Percentiles rank a stretch among this genome's conserved stretches.
These are phyloP conservation scores for Graphiopsis chlorocephala DNA, from an alignment of 2,329 filamentous ascomycete genomes.

Conservation along the genomic window DNA sequence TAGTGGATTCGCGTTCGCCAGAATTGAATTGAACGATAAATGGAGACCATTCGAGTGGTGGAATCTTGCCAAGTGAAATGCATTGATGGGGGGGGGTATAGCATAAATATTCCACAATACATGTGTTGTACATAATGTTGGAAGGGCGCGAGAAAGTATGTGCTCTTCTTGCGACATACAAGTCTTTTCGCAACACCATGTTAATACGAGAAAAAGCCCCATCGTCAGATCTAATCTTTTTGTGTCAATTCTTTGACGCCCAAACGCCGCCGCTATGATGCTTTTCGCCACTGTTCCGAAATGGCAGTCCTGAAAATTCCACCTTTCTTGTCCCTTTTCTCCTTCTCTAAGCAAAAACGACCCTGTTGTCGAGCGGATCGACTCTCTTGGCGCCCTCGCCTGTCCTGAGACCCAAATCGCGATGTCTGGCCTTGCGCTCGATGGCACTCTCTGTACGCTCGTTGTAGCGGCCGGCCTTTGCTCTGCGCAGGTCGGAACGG, in stretches of 20 bases:
- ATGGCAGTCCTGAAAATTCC: neutral
- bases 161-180: neutral
- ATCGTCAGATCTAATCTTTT: neutral
- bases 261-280: constrained; percentile 15
- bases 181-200: neutral
- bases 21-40: no score
- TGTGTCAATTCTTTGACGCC: constrained; percentile 9
- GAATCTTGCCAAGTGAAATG: neutral
- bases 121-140: neutral
- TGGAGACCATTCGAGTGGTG: no score
- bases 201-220: neutral
- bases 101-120: neutral
- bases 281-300: constrained; percentile 6
- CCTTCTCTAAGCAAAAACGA: constrained; percentile 65
- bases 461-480: constrained; percentile 76
- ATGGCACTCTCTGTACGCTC: constrained; percentile 69
- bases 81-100: neutral
- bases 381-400: constrained; percentile 62
- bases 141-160: neutral
- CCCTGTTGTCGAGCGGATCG: constrained; percentile 72
- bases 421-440: constrained; percentile 71
- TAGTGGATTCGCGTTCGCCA: no score
- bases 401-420: constrained; percentile 70
- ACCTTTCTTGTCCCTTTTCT: neutral
- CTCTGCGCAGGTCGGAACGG: constrained; percentile 71